Evolutionary conservation across 257 asterid species (phyloP).

Genomic region (Gentiana dahurica): DNA sequence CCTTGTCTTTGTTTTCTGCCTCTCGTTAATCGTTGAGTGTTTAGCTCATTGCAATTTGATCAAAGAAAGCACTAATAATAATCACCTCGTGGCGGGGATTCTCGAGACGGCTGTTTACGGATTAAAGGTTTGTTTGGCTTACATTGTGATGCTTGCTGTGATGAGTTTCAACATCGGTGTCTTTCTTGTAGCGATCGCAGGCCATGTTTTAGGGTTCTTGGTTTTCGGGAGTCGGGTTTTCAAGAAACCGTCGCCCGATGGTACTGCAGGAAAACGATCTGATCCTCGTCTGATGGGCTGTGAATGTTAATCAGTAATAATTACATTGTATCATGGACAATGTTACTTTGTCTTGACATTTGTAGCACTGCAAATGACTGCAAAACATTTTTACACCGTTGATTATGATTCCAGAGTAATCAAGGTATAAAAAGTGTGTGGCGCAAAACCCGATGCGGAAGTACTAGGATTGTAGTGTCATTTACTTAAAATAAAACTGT

Average conservation of each 20-base stretch:
- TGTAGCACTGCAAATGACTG: too few relatives aligned
- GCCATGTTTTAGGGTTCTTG: slow-evolving; percentile 55
- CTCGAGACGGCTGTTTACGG: slow-evolving; percentile 41
- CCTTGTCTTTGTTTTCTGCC: slow-evolving; percentile 30
- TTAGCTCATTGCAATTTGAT: slow-evolving; percentile 35
- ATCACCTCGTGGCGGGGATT: slow-evolving; percentile 23
- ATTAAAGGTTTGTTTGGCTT: slow-evolving; percentile 43
- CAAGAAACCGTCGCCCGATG: slow-evolving; percentile 6
- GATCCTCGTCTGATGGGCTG: too few relatives aligned
- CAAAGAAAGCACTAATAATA: slow-evolving; percentile 11
- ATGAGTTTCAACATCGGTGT: slow-evolving; percentile 79
- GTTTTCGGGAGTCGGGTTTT: slow-evolving; percentile 49
- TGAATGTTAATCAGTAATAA: too few relatives aligned
- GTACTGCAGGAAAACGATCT: too few relatives aligned
- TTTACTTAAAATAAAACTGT: too few relatives aligned
- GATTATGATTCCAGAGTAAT: too few relatives aligned
- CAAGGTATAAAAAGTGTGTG: too few relatives aligned
- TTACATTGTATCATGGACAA: too few relatives aligned
- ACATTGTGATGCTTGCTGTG: slow-evolving; percentile 68
- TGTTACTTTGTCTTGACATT: too few relatives aligned
- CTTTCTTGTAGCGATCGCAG: slow-evolving; percentile 49
- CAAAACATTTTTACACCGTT: too few relatives aligned
- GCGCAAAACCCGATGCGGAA: too few relatives aligned
- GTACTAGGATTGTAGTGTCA: too few relatives aligned
- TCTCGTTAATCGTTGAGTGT: slow-evolving; percentile 48